phyloP scores from a whole-genome alignment of 73 alveolate genomes.

The Tetrahymena elliotti region DNA sequence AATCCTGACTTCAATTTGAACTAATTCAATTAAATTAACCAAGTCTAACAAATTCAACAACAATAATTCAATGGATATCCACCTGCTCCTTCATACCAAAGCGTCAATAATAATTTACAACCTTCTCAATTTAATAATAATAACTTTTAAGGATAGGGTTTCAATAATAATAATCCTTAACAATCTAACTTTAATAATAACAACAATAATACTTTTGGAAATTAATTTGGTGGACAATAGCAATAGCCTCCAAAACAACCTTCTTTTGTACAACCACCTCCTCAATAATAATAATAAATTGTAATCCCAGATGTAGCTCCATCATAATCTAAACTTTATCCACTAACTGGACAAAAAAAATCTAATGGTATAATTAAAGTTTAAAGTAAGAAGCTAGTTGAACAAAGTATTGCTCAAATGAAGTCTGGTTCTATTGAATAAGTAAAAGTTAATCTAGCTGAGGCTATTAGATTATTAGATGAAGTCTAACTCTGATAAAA shows the following conservation, averaged over 20 bases:
- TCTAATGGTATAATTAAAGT: not conserved
- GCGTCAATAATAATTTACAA: not conserved
- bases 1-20: not conserved
- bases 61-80: not conserved
- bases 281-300: not conserved
- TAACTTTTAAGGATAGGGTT: not conserved
- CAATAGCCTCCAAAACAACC: not conserved
- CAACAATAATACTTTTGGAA: not conserved
- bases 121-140: not conserved
- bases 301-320: not conserved
- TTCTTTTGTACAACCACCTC: not conserved
- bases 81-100: not conserved
- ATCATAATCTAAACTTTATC: not conserved
- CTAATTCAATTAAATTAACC: not conserved
- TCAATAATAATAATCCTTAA: not conserved
- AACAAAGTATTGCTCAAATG: not conserved
- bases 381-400: not conserved
- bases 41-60: not conserved
- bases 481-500: not conserved
- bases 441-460: not conserved
- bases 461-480: not conserved
- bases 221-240: not conserved
- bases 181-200: not conserved
- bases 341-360: not conserved
- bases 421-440: not conserved